A percentile compares a stretch with the other conserved stretches of the same genome.
Evolutionary conservation across 192 early-diverging fungal genomes (phyloP).

Genomic region (Chytriomyces sp.): DNA sequence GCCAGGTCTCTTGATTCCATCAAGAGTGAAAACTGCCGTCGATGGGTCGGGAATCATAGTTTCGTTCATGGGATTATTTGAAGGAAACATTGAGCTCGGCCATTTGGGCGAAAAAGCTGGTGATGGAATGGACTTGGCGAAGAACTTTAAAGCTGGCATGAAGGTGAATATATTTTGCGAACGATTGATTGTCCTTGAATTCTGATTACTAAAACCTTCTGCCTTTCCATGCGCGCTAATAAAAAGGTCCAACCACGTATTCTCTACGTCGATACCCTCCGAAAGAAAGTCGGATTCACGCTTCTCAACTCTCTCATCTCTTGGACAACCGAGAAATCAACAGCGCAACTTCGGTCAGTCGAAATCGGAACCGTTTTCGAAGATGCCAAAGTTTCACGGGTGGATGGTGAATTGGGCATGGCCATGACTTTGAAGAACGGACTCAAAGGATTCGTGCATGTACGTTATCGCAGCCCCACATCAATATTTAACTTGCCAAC

Average conservation of each 20-base stretch:
- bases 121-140: slow-evolving; percentile 50
- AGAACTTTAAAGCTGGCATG: slow-evolving; percentile 63
- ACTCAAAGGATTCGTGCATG: slow-evolving; percentile 63
- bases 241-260: slow-evolving; percentile 66
- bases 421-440: slow-evolving; percentile 59
- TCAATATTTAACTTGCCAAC: background rate
- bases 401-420: slow-evolving; percentile 68
- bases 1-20: slow-evolving; percentile 76
- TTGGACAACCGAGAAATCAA: background rate
- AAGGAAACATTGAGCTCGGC: slow-evolving; percentile 70
- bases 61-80: slow-evolving; percentile 84
- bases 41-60: slow-evolving; percentile 70
- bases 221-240: slow-evolving; percentile 1
- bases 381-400: slow-evolving; percentile 62
- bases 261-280: slow-evolving; percentile 62
- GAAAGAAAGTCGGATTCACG: slow-evolving; percentile 50
- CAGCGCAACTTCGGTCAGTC: background rate
- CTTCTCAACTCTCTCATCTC: slow-evolving; percentile 23
- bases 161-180: slow-evolving; percentile 30
- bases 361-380: slow-evolving; percentile 51
- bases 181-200: slow-evolving; percentile 9
- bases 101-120: slow-evolving; percentile 48
- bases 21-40: slow-evolving; percentile 62
- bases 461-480: slow-evolving; percentile 35
- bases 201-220: background rate